Conservation (phyloP, 2,329 filamentous ascomycete species). For the Aureobasidium vineae region DNA sequence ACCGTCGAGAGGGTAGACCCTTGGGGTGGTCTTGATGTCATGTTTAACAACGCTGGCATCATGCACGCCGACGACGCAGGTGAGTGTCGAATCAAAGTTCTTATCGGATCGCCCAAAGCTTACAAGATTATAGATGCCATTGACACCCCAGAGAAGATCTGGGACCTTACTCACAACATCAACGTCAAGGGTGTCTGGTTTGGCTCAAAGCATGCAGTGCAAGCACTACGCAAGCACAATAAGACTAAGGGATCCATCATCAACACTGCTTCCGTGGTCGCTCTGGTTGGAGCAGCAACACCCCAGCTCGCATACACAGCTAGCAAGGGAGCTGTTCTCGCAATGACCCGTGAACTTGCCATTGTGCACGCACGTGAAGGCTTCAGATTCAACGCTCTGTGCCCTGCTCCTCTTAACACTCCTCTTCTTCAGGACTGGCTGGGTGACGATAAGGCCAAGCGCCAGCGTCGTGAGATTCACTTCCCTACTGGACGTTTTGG, state of each 20-base stretch:
- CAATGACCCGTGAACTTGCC: slow-evolving; percentile 83
- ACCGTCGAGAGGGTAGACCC: slow-evolving; percentile 72
- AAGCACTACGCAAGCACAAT: slow-evolving; percentile 72
- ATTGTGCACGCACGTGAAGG: slow-evolving; percentile 90
- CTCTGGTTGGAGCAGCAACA: slow-evolving; percentile 80
- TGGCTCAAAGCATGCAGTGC: slow-evolving; percentile 86
- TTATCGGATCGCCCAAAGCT: neutral
- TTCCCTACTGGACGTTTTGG: slow-evolving; percentile 87
- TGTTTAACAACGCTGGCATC: slow-evolving; percentile 98
- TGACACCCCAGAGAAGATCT: slow-evolving; percentile 83
- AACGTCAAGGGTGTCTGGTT: slow-evolving; percentile 99
- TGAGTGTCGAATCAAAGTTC: slow-evolving; percentile 28
- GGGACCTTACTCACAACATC: slow-evolving; percentile 90
- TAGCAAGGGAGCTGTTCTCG: slow-evolving; percentile 88
- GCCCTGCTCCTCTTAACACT: slow-evolving; percentile 89
- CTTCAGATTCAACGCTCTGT: slow-evolving; percentile 86
- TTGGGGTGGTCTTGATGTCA: slow-evolving; percentile 85
- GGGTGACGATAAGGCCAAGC: slow-evolving; percentile 79
- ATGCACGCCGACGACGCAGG: slow-evolving; percentile 72
- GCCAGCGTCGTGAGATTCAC: slow-evolving; percentile 78
- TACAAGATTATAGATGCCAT: slow-evolving; percentile 55
- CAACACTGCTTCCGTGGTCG: slow-evolving; percentile 89
- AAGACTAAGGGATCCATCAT: slow-evolving; percentile 82
- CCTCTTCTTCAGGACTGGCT: slow-evolving; percentile 91
- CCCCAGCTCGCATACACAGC: slow-evolving; percentile 92